Conservation (phyloP, 257 asterid species). For the Solanum infundibuliforme region DNA sequence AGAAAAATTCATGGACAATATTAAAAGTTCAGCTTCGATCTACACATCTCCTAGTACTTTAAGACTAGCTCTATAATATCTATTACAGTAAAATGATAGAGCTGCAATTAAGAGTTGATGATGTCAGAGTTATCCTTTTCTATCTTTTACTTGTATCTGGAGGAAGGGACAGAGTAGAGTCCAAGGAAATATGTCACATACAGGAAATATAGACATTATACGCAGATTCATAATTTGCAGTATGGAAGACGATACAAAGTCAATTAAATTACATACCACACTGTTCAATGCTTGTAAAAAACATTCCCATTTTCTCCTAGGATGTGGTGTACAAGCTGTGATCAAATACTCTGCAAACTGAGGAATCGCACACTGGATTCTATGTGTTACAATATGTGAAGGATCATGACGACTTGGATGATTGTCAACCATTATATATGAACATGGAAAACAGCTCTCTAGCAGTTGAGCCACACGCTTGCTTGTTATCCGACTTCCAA, state of each 20-base stretch:
- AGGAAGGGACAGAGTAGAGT: neutral
- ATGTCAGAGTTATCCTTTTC: neutral
- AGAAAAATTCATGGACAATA: neutral
- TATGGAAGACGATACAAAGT: neutral
- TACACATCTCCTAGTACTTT: neutral
- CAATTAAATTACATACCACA: constrained; percentile 38
- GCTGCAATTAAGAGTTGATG: neutral
- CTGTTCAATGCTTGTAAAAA: constrained; percentile 45
- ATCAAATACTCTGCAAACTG: constrained; percentile 51
- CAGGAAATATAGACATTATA: neutral
- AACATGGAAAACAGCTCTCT: constrained; percentile 55
- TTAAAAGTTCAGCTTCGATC: neutral
- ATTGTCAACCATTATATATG: constrained; percentile 72
- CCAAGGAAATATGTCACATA: neutral
- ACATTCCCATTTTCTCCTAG: constrained; percentile 38
- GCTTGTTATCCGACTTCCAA: constrained; percentile 92
- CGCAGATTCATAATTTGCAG: neutral
- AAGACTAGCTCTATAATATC: neutral
- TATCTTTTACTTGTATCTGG: neutral
- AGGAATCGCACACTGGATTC: constrained; percentile 49
- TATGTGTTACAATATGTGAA: constrained; percentile 67
- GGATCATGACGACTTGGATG: constrained; percentile 99
- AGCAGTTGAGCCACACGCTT: constrained; percentile 72
- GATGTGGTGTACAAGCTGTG: constrained; percentile 28
- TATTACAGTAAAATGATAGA: neutral